Evolutionary conservation across 768 basidiomycete species (phyloP), one percentile per base, ranked within the genome.

Genomic region (Rhizopogon salebrosus): DNA sequence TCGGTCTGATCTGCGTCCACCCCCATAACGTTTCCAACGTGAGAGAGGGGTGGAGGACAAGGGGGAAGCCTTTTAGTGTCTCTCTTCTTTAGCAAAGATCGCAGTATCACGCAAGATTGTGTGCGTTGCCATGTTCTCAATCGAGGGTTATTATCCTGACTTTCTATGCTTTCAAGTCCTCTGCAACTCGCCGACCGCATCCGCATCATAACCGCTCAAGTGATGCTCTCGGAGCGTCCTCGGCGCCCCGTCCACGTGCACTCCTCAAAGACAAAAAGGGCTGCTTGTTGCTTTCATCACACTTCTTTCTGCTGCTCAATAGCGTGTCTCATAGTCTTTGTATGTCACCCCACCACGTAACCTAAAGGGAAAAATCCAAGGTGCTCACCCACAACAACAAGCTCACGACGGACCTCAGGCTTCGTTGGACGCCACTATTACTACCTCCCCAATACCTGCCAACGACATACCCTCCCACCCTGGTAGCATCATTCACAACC

Each of bases 11-110:
- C 34, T 9, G 52, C 39, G 43, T 64, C 57, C 4, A 66, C 54
- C 9, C 54, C 60, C 0, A 24, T 14, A 20, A 66, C 31, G 8
- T 66, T 64, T 20, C 62, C 63, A 2, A 64, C 24, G 11, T 62
- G 0, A 0, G 64, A 62, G 8, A 27, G 48, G 14, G 53, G 63
- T 1, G 54, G 57, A 8, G 62, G 62, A n/a, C 63, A 57, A 34
- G 64, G 63, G 39, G 62, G 52, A 34, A 23, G 62, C 29, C 48
- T 52, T 9, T 14, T 10, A 6, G 16, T n/a, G 11, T 48, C 40
- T 49, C 52, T 51, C 48, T 43, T 53, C 41, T 41, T 64, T 24
- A 29, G 41, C n/a, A 64, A 41, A 39, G 39, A 40, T 22, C 27
- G 42, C 23, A 16, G 37, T 7, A 56, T 22, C 14, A 62, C 20